Evolutionary conservation across 495 filamentous ascomycete genomes (phyloP).

Genomic region (Penicillium tannophilum): DNA sequence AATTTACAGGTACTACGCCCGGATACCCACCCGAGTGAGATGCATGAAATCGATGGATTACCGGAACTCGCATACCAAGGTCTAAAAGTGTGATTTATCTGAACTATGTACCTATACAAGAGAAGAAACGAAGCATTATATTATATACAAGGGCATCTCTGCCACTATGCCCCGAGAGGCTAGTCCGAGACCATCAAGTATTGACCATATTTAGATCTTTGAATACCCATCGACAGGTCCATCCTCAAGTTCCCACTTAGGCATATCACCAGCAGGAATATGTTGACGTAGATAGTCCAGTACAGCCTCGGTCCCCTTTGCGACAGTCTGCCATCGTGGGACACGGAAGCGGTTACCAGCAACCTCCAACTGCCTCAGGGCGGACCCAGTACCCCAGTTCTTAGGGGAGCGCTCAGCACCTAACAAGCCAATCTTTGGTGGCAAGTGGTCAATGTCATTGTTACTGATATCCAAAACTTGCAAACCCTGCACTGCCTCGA

Average conservation of each 20-base stretch:
- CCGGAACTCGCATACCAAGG: no score
- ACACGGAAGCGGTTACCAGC: constrained; percentile 83
- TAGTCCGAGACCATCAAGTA: no score
- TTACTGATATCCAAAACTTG: constrained; percentile 75
- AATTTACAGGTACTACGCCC: no score
- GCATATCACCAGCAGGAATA: constrained; percentile 66
- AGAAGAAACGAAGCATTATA: constrained; percentile 2
- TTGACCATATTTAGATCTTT: not conserved
- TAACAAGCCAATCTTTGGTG: constrained; percentile 75
- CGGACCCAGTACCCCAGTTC: constrained; percentile 40
- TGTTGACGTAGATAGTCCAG: constrained; percentile 79
- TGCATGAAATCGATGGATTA: no score
- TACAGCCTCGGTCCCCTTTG: constrained; percentile 86
- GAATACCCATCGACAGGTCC: constrained; percentile 19
- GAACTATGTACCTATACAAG: no score
- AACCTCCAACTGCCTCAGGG: constrained; percentile 61
- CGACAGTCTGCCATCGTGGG: constrained; percentile 81
- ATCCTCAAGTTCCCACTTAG: constrained; percentile 38
- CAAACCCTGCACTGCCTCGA: constrained; percentile 74
- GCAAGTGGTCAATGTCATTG: constrained; percentile 77
- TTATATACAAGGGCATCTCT: constrained; percentile 9
- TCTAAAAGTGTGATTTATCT: no score
- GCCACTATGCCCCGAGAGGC: no score
- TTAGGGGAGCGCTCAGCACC: constrained; percentile 49
- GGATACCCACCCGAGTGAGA: no score